These are phyloP conservation scores for Castanea sativa DNA, from an alignment of 306 rosid species.

Conservation along the genomic window DNA sequence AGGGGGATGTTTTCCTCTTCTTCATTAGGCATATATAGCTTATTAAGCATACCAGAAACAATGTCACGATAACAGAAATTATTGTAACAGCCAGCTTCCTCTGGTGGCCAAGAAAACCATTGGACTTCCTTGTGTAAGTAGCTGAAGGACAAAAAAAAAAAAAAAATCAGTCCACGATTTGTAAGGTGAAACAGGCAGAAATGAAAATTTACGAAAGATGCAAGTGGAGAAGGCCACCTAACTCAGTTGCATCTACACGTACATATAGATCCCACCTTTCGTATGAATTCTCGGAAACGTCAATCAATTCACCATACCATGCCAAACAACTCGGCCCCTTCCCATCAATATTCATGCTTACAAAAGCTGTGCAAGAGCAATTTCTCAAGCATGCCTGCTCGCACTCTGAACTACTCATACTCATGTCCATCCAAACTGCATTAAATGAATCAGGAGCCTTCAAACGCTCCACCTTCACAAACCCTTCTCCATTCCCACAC, in stretches of 20 bases:
- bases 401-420: slow-evolving; percentile 11
- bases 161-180: too few species aligned
- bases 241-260: slow-evolving; percentile 20
- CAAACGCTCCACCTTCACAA: neutral
- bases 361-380: slow-evolving; percentile 36
- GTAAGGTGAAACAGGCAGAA: neutral
- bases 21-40: neutral
- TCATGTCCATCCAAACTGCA: neutral
- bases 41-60: neutral
- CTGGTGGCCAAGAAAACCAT: neutral
- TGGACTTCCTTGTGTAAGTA: neutral
- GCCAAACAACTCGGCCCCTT: slow-evolving; percentile 21
- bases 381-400: slow-evolving; percentile 15
- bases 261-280: slow-evolving; percentile 17
- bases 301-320: slow-evolving; percentile 31
- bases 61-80: neutral
- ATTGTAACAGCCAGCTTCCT: neutral
- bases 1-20: neutral
- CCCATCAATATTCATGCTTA: slow-evolving; percentile 8
- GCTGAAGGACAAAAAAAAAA: neutral
- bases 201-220: neutral
- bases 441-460: neutral
- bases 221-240: neutral
- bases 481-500: slow-evolving; percentile 23
- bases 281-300: slow-evolving; percentile 4